phyloP scores from a whole-genome alignment of 176 grass and related monocot species.

The Bonia amplexicaulis region DNA sequence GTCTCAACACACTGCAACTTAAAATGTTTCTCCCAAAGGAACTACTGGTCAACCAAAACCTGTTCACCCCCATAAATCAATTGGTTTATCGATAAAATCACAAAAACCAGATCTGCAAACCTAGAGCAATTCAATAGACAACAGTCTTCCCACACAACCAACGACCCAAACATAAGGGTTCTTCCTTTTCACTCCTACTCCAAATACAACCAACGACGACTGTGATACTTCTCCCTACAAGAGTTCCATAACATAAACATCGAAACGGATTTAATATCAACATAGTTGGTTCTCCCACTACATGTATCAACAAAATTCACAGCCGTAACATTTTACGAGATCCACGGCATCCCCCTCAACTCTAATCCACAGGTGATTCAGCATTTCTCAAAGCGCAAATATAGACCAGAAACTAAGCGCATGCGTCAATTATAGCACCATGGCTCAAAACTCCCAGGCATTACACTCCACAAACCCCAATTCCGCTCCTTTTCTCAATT shows the following conservation, averaged over 20 bases:
- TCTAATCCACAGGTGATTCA: neutral
- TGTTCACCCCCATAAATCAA: neutral
- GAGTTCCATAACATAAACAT: neutral
- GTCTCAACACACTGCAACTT: neutral
- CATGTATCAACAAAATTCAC: neutral
- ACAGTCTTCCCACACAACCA: neutral
- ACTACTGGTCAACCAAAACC: neutral
- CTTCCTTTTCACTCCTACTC: neutral
- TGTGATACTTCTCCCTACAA: neutral
- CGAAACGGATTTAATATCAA: neutral
- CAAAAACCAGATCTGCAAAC: neutral
- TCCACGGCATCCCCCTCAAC: neutral
- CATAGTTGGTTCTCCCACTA: neutral
- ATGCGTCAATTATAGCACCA: neutral
- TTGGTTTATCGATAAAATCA: neutral
- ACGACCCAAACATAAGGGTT: neutral
- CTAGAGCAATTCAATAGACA: neutral
- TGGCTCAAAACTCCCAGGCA: neutral
- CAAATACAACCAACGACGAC: neutral
- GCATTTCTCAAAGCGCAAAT: neutral
- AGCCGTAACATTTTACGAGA: neutral
- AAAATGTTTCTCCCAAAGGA: neutral
- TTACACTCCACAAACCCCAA: conserved; percentile 13
- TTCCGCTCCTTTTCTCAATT: neutral
- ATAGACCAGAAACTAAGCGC: neutral